Evolutionary conservation across 176 grass and related monocot species (phyloP), one percentile per base, ranked within the genome.

Genomic region (Aegilops longissima): DNA sequence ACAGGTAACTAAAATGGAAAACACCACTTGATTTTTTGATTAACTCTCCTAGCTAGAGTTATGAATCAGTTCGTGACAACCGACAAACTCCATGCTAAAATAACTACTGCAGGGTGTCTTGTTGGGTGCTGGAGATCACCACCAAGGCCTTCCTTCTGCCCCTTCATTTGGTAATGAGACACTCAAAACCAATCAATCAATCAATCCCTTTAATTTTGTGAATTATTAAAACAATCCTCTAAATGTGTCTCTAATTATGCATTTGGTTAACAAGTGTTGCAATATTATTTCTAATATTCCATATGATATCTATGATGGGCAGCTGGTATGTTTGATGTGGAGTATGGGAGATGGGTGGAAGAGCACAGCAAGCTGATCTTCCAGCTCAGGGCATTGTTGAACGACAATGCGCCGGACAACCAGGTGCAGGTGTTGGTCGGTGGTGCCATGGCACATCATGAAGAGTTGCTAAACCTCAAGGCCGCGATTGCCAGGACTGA

Each of bases 281-380:
- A 9, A 62, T 72, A 27, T 61, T 36, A 71, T 63, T 58, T 49
- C 63, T 62, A 64, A 33, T 56, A 45, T 30, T 80, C 66, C 21
- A 66, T 33, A 14, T 24, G 44, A 9, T 49, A 16, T 76, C 34
- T 51, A 66, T 64, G 18, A 92, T 66, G 45, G 91, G 70, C 90
- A 73, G 92, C 88, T 31, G 49, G 54, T 0, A 75, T 91, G 51
- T 94, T 94, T 52, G 88, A 97, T 24, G 4, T 91, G 88, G 92
- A 97, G 74, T 91, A 94, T 51, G 65, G 24, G n/a, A 94, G 90
- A 39, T 97, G 95, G 95, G 39, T 92, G 2, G 92, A 94, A 44
- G 90, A 91, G 12, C 88, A 97, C 65, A 88, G 91, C 84, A 92
- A 92, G 69, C 54, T 97, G 24, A 88, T 94, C 82, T 84, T 73